phyloP scores from a whole-genome alignment of 2,329 filamentous ascomycete species.

The Neoascochyta sp. region DNA sequence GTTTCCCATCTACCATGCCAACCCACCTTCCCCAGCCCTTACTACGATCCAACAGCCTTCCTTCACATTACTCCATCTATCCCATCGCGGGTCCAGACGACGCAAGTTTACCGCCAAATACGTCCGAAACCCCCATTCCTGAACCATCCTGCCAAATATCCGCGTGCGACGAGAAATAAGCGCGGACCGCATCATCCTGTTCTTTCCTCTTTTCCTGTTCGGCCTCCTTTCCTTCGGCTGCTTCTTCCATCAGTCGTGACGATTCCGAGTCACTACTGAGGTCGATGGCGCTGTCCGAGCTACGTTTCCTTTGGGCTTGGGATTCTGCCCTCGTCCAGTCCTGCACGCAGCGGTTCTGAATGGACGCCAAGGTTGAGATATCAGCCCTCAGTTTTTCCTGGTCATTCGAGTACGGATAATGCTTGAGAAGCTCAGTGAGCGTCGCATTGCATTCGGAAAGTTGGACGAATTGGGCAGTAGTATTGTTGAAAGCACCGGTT shows the following conservation, averaged over 20 bases:
- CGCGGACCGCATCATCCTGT: slow-evolving; percentile 11
- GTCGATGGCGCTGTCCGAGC: too few species aligned
- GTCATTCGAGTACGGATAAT: slow-evolving; percentile 13
- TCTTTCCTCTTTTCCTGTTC: slow-evolving; percentile 1
- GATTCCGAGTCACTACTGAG: too few species aligned
- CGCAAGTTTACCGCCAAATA: too few species aligned
- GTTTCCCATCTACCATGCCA: too few species aligned
- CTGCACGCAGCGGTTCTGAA: slow-evolving; percentile 12
- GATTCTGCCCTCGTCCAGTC: slow-evolving; percentile 13
- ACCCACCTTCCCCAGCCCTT: too few species aligned
- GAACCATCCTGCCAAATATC: slow-evolving; percentile 19
- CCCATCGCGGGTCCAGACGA: too few species aligned
- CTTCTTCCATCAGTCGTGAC: not conserved
- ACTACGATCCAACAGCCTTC: too few species aligned
- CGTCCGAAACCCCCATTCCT: slow-evolving; percentile 15
- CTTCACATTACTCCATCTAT: too few species aligned
- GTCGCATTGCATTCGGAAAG: not conserved
- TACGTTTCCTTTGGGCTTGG: not conserved
- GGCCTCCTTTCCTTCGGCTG: not conserved
- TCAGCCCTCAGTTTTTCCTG: slow-evolving; percentile 14
- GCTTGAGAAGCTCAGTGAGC: slow-evolving; percentile 14
- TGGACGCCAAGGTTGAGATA: slow-evolving; percentile 13
- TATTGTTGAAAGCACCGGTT: too few species aligned
- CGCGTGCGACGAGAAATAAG: slow-evolving; percentile 12
- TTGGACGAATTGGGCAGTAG: too few species aligned